These are phyloP conservation scores for Cunninghamia lanceolata DNA, from an alignment of 75 land plant genomes.

Conservation along the genomic window DNA sequence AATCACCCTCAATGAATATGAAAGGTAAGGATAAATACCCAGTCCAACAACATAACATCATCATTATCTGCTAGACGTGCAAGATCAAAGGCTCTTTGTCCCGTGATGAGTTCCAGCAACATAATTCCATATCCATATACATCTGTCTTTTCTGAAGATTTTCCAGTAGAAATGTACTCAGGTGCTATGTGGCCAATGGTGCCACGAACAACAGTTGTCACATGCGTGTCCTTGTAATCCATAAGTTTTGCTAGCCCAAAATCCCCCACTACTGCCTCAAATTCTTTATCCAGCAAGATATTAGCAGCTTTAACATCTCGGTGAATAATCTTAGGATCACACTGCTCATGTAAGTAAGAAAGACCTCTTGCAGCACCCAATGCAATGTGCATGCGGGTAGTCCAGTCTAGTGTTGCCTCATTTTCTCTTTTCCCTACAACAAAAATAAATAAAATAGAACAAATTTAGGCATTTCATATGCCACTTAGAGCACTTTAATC, in stretches of 20 bases:
- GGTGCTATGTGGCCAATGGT: conserved; percentile 81
- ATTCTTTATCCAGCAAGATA: conserved; percentile 68
- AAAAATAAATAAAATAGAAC: conserved; percentile 1
- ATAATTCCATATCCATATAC: conserved; percentile 79
- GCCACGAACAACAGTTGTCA: conserved; percentile 79
- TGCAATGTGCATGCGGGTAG: conserved; percentile 63
- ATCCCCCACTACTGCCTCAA: conserved; percentile 82
- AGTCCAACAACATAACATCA: conserved; percentile 79
- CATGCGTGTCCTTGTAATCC: conserved; percentile 84
- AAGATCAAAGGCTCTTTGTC: conserved; percentile 91
- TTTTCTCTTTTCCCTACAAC: conserved; percentile 50
- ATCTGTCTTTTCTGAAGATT: conserved; percentile 74
- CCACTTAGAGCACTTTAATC: not conserved
- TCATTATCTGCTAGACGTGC: conserved; percentile 94
- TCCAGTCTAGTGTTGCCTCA: conserved; percentile 75
- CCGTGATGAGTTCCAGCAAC: conserved; percentile 87
- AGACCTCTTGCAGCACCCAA: conserved; percentile 87
- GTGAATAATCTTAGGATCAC: conserved; percentile 84
- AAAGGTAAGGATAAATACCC: conserved; percentile 26
- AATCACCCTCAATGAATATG: not conserved
- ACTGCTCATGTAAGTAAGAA: conserved; percentile 82
- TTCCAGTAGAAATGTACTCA: conserved; percentile 70
- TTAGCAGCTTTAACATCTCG: conserved; percentile 93
- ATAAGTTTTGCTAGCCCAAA: conserved; percentile 90
- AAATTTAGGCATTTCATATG: not conserved